Conservation (phyloP, 257 asterid genomes). For the Solanum rostratum region DNA sequence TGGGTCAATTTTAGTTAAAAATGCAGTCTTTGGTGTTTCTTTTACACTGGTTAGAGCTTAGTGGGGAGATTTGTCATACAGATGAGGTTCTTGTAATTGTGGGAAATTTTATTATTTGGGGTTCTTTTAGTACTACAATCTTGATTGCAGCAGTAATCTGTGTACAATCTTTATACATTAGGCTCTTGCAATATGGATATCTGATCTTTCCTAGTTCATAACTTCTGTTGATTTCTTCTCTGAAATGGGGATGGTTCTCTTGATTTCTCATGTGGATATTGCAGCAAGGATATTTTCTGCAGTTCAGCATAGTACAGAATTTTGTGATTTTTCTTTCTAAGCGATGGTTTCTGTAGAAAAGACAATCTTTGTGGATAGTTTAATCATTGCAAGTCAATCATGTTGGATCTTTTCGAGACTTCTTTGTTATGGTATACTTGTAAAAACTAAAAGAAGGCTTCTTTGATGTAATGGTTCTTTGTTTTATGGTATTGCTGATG, state of each 20-base stretch:
- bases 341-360: background rate
- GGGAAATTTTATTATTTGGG: background rate
- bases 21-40: background rate
- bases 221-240: background rate
- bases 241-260: background rate
- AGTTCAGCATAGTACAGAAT: background rate
- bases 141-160: background rate
- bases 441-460: background rate
- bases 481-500: background rate
- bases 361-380: background rate
- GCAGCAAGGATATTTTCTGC: background rate
- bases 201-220: background rate
- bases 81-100: background rate
- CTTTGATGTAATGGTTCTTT: background rate
- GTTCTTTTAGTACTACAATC: background rate
- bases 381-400: background rate
- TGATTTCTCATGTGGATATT: background rate
- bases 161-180: background rate
- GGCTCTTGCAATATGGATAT: background rate
- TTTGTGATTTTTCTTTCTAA: background rate
- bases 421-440: background rate
- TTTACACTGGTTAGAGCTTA: background rate
- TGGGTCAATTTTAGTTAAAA: background rate
- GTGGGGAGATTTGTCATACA: background rate
- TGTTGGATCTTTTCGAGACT: background rate